phyloP scores from a whole-genome alignment of 306 rosid genomes.

The Vigna reflexopilosa region DNA sequence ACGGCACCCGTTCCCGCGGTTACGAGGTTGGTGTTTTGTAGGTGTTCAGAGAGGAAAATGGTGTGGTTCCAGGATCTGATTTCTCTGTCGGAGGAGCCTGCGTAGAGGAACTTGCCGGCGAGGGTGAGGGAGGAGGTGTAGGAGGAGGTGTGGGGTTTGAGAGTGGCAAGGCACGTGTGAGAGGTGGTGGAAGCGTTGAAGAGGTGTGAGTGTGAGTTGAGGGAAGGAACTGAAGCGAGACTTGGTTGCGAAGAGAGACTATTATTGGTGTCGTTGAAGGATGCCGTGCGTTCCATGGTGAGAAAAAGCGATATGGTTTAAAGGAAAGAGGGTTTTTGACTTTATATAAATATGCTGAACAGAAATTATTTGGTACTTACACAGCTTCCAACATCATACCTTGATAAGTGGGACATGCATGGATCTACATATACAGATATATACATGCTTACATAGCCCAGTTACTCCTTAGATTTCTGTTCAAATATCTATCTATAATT shows the following conservation, averaged over 20 bases:
- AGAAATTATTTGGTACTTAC: conserved; percentile 6
- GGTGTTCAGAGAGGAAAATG: conserved; percentile 32
- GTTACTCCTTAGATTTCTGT: not conserved
- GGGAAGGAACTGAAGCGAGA: conserved; percentile 66
- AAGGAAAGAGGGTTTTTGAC: not conserved
- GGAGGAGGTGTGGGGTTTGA: conserved; percentile 57
- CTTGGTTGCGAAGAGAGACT: conserved; percentile 60
- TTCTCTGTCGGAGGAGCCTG: conserved; percentile 80
- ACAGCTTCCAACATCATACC: not conserved
- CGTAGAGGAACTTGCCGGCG: conserved; percentile 65
- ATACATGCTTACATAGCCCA: not conserved
- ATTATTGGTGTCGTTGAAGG: conserved; percentile 40
- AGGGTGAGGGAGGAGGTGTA: conserved; percentile 72
- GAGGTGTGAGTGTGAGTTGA: conserved; percentile 45
- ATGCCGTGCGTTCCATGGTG: conserved; percentile 61
- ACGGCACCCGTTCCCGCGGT: conserved; percentile 81
- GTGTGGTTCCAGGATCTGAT: conserved; percentile 63
- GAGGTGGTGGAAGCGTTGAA: conserved; percentile 34
- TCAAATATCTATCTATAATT: not conserved
- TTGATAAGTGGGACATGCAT: not conserved
- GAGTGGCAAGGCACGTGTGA: conserved; percentile 64
- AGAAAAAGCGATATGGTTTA: not conserved
- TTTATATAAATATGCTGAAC: conserved; percentile 41
- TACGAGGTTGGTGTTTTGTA: conserved; percentile 34
- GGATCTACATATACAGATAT: not conserved